phyloP scores from a whole-genome alignment of 345 rosid genomes.

The Linum usitatissimum region DNA sequence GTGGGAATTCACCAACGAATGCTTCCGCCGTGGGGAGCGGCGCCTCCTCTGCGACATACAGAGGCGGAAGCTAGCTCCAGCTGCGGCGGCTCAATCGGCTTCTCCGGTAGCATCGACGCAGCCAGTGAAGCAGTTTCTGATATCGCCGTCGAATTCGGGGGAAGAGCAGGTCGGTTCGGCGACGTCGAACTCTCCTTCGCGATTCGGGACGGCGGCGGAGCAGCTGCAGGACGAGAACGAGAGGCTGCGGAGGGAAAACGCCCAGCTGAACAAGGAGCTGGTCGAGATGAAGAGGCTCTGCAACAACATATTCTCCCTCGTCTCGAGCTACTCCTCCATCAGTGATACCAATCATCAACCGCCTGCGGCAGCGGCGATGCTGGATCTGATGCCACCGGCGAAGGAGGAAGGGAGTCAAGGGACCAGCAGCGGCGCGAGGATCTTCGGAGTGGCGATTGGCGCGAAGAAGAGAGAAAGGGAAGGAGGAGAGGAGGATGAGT shows the following conservation, averaged over 20 bases:
- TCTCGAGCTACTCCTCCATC: neutral
- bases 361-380: slow-evolving; percentile 10
- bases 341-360: neutral
- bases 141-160: slow-evolving; percentile 16
- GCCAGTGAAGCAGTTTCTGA: slow-evolving; percentile 24
- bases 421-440: neutral
- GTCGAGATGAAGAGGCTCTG: neutral
- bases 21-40: slow-evolving; percentile 60
- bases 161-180: neutral
- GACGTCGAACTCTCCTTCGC: neutral
- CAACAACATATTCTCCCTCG: slow-evolving; percentile 3
- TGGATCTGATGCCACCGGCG: slow-evolving; percentile 22
- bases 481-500: neutral
- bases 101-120: neutral
- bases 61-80: slow-evolving; percentile 43
- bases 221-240: slow-evolving; percentile 8
- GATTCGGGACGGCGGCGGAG: slow-evolving; percentile 13
- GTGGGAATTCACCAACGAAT: slow-evolving; percentile 90
- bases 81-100: neutral
- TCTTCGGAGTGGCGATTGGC: slow-evolving; percentile 18
- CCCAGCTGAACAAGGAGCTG: slow-evolving; percentile 3
- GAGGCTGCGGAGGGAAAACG: slow-evolving; percentile 5
- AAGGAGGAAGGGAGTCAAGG: neutral
- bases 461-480: slow-evolving; percentile 11
- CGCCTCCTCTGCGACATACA: slow-evolving; percentile 67